phyloP scores from a whole-genome alignment of 352 stramenopile genomes.

The Pythium utonaiense region DNA sequence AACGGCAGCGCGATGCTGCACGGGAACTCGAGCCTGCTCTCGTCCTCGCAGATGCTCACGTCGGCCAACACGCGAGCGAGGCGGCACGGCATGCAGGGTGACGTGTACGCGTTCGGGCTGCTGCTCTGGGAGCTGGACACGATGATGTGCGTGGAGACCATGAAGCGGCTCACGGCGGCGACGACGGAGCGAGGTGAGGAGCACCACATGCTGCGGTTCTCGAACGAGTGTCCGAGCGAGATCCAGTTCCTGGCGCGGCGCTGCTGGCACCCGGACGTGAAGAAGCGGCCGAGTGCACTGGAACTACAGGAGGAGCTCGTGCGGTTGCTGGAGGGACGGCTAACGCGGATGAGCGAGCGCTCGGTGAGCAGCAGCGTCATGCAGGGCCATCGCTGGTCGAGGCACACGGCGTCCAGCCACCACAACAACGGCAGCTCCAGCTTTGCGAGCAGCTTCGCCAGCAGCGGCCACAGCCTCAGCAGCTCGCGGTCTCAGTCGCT shows the following conservation, averaged over 20 bases:
- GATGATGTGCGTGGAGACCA: constrained; percentile 55
- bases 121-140: constrained; percentile 77
- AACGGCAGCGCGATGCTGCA: not conserved
- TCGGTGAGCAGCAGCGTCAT: constrained; percentile 19
- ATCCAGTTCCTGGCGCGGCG: constrained; percentile 48
- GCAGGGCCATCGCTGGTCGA: constrained; percentile 39
- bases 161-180: constrained; percentile 38
- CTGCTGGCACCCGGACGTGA: constrained; percentile 56
- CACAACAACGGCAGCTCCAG: constrained; percentile 11
- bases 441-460: constrained; percentile 15
- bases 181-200: constrained; percentile 26
- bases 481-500: constrained; percentile 10
- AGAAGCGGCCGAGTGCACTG: constrained; percentile 49
- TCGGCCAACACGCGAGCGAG: constrained; percentile 9
- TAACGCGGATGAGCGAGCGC: constrained; percentile 30
- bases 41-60: constrained; percentile 14
- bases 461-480: constrained; percentile 13
- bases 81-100: constrained; percentile 24
- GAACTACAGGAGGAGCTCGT: constrained; percentile 75
- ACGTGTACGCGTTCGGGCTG: constrained; percentile 72
- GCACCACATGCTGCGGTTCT: constrained; percentile 61
- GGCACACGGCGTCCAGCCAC: constrained; percentile 44
- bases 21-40: constrained; percentile 2
- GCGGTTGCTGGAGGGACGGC: constrained; percentile 56
- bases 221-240: constrained; percentile 50